These are phyloP conservation scores for Sonneratia caseolaris DNA, from an alignment of 345 rosid genomes.

Conservation along the genomic window DNA sequence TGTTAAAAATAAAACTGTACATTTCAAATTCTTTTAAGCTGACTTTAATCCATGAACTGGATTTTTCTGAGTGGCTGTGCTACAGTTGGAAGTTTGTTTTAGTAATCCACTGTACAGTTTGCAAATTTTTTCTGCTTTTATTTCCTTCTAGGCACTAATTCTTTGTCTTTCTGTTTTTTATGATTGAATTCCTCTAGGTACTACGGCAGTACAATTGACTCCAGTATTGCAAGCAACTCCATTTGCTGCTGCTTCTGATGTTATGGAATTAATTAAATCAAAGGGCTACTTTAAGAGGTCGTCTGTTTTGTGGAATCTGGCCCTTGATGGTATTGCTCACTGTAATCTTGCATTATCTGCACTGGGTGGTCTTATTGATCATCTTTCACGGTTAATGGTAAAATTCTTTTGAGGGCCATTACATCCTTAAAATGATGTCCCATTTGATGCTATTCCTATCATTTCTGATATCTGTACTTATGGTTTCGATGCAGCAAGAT, in stretches of 20 bases:
- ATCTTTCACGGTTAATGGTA: constrained; percentile 85
- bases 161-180: not conserved
- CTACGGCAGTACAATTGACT: constrained; percentile 49
- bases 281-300: constrained; percentile 60
- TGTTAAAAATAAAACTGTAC: not conserved
- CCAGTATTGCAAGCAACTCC: constrained; percentile 35
- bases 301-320: constrained; percentile 36
- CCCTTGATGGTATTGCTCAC: constrained; percentile 38
- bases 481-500: constrained; percentile 37
- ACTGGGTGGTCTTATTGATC: constrained; percentile 69
- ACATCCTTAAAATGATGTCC: not conserved
- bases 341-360: constrained; percentile 49
- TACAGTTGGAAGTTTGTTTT: not conserved
- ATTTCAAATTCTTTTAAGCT: not conserved
- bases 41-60: not conserved
- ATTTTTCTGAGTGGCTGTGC: not conserved
- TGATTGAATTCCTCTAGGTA: constrained; percentile 26
- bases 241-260: constrained; percentile 56
- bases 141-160: not conserved
- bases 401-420: constrained; percentile 10
- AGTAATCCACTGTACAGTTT: not conserved
- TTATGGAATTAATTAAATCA: constrained; percentile 50
- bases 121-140: not conserved
- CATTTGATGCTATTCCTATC: constrained; percentile 4
- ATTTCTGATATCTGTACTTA: not conserved